A percentile compares a stretch with the other conserved stretches of the same genome.
phyloP scores from a whole-genome alignment of 192 early-diverging fungal species.

The Mycoemilia scoparia region DNA sequence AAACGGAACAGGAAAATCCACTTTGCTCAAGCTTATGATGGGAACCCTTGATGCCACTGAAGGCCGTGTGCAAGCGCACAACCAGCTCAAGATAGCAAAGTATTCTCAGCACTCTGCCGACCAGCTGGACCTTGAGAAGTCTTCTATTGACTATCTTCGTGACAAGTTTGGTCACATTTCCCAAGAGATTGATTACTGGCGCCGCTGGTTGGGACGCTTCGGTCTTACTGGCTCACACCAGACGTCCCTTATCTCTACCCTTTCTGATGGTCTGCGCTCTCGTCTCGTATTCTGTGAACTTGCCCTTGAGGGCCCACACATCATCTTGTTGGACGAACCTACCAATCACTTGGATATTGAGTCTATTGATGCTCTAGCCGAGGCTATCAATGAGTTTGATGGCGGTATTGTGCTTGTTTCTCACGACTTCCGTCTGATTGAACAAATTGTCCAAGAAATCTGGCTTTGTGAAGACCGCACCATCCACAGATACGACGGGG shows the following conservation, averaged over 20 bases:
- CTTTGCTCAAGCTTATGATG: constrained; percentile 92
- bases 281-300: constrained; percentile 68
- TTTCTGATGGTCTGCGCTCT: constrained; percentile 89
- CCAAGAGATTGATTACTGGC: constrained; percentile 79
- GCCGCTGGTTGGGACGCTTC: constrained; percentile 76
- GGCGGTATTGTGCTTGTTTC: constrained; percentile 95
- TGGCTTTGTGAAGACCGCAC: constrained; percentile 76
- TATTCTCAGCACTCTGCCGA: constrained; percentile 98
- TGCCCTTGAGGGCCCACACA: constrained; percentile 54
- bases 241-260: constrained; percentile 68
- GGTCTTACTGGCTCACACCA: constrained; percentile 87
- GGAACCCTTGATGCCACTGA: constrained; percentile 64
- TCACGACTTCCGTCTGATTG: constrained; percentile 97
- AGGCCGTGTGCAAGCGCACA: constrained; percentile 80
- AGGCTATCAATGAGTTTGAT: constrained; percentile 86
- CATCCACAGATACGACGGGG: constrained; percentile 55
- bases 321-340: constrained; percentile 81
- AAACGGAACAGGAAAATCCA: constrained; percentile 90
- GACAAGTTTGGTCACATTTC: constrained; percentile 61
- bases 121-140: constrained; percentile 73
- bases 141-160: constrained; percentile 84
- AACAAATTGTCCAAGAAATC: constrained; percentile 88
- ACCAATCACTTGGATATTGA: constrained; percentile 91
- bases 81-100: constrained; percentile 80
- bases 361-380: constrained; percentile 84